Base-by-base conservation (phyloP, 805 yeast genomes). In the Limtongia smithiae region DNA sequence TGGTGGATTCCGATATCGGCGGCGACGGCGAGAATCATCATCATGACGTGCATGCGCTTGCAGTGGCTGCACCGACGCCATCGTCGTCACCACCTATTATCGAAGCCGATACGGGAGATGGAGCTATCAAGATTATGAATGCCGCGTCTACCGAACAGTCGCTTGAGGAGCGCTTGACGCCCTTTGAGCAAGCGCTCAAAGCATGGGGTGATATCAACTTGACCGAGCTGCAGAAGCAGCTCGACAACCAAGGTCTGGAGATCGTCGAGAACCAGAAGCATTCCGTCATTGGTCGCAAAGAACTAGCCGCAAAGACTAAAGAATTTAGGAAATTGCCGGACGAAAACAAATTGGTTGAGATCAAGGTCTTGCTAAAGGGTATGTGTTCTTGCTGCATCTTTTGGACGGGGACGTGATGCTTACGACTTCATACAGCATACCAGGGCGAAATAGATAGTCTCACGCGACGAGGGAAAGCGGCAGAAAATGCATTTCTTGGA, bases 381-480 rank as follows among this genome's bases (percentile, higher is more conserved):
- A 33, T 3, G 39, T 31, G 9, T n/a, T n/a, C n/a, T n/a, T 15
- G 34, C n/a, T 3, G 12, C 32, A 21, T 12, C 14, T n/a, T 8
- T 28, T 12, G 7, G 11, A 17, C 9, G 12, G 11, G 21, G 4
- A 8, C 11, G 32, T 21, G 17, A 3, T 24, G 24, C 21, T 8
- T n/a, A 15, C 11, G n/a, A 20, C 7, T 24, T 12, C 17, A 5
- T 27, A 14, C 28, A 62, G 72, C 80, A 37, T 91, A 93, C 63
- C 98, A 91, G 67, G 78, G 81, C 48, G 97, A 89, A 63, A 85
- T 91, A 60, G 98, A 91, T 65, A 71, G 74, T 36, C 71, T 91
- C 56, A 86, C 96, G 1, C 79, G 79, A 57, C 79, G 93, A 55
- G 81, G 86, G 46, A 87, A 90, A 62, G 71, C 67, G 38, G 79